Conservation (phyloP, 306 rosid species). For the Prunus davidiana region DNA sequence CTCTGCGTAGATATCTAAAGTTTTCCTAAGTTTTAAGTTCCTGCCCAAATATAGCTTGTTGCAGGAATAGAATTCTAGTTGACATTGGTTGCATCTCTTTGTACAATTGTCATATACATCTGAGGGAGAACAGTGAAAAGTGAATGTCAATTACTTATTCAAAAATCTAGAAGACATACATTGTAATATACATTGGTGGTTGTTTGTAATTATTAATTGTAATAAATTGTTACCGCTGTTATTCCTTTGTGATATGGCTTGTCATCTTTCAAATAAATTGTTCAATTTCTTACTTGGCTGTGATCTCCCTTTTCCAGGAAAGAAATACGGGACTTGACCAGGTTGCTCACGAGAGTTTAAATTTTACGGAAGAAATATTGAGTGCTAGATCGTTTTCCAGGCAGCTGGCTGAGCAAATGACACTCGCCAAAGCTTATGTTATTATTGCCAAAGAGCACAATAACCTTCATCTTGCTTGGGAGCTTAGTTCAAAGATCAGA, state of each 20-base stretch:
- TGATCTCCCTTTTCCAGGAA: slow-evolving; percentile 57
- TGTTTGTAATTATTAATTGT: not conserved
- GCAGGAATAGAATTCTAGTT: not conserved
- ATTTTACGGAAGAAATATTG: slow-evolving; percentile 78
- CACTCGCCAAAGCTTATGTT: slow-evolving; percentile 92
- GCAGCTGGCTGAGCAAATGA: slow-evolving; percentile 88
- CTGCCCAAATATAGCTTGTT: not conserved
- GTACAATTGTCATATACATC: not conserved
- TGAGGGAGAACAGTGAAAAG: not conserved
- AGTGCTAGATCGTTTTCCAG: slow-evolving; percentile 82
- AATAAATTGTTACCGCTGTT: not conserved
- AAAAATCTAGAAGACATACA: not conserved
- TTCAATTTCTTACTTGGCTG: slow-evolving; percentile 13
- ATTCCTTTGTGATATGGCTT: slow-evolving; percentile 1
- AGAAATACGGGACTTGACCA: slow-evolving; percentile 53
- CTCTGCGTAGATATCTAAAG: not conserved
- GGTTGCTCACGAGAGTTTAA: slow-evolving; percentile 60
- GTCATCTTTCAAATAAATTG: not conserved
- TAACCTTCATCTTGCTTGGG: slow-evolving; percentile 98
- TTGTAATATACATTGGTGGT: not conserved
- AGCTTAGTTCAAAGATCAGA: slow-evolving; percentile 84
- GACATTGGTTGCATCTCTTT: not conserved
- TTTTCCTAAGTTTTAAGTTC: not conserved
- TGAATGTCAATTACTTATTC: not conserved
- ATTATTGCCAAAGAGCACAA: slow-evolving; percentile 98